Evolutionary conservation across 148 eudicot species (phyloP), one percentile per base, ranked within the genome.

Genomic region (Amaranthus palmeri): DNA sequence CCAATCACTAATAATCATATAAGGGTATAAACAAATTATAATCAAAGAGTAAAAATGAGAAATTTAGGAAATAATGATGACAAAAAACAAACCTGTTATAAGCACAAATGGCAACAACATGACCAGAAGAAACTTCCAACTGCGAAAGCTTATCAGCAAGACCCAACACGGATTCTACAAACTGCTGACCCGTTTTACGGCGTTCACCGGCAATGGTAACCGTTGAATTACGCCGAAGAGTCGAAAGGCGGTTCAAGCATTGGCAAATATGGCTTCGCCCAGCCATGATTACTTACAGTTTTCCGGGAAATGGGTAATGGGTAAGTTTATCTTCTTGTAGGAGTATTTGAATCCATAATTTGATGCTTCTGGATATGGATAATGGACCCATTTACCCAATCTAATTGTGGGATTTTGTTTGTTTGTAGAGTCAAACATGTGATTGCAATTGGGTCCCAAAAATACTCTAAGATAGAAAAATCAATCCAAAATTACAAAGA

Each of bases 81-180:
- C 2, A 10, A 58, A n/a, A 53, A 13, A 15, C 2, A 59, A 18
- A 91, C 97, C 97, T 88, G 82, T 91, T 91, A 82, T 83, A 87
- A 59, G 97, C 91, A 61, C 87, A 87, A 43, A 87, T 72, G 76
- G 92, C 87, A 45, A 92, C 86, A 63, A 89, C 76, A 61, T 86
- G 73, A 11, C 93, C 93, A 36, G 79, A 77, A 55, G 56, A 61
- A 54, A 91, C 46, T 17, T 95, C 90, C 54, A 83, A 69, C 13
- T 79, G 45, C 54, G 73, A 41, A 53, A 91, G 87, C 36, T 89
- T 85, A 72, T 46, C 46, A 25, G 96, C 87, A 8, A 87, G 78
- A 67, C 71, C 61, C 56, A 84, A 52, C 10, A 89, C 95, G 11
- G 65, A 74, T 40, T 82, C 82, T 4, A 85, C 97, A 56, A 92